Percentiles rank a stretch among this genome's conserved stretches.
Evolutionary conservation across 2,329 filamentous ascomycete genomes (phyloP).

Genomic region (Fusarium pseudoanthophilum): DNA sequence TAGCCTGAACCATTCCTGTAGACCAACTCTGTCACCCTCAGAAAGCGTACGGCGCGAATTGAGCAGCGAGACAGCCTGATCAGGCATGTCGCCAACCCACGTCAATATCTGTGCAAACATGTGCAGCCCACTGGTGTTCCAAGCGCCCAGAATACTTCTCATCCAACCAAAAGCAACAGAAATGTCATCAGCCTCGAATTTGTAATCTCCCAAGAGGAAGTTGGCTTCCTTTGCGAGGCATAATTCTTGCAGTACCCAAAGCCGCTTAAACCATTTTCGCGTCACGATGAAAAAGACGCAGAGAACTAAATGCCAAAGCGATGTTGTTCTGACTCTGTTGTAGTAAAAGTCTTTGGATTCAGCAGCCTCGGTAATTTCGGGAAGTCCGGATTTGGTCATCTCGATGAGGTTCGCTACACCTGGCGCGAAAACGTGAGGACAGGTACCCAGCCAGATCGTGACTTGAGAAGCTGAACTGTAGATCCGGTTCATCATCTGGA

Average conservation of each 20-base stretch:
- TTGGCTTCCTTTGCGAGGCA: not conserved
- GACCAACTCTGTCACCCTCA: not conserved
- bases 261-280: not conserved
- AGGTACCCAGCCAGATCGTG: not conserved
- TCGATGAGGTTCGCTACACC: not conserved
- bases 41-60: not conserved
- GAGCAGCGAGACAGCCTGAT: rapidly evolving
- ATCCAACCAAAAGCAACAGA: not conserved
- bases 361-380: not conserved
- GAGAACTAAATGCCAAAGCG: not conserved
- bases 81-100: not conserved
- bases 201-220: not conserved
- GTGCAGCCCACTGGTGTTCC: not conserved
- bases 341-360: not conserved
- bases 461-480: not conserved
- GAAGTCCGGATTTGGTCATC: not conserved
- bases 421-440: not conserved
- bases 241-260: not conserved
- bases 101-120: not conserved
- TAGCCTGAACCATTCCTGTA: not conserved
- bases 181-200: not conserved
- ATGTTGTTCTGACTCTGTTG: not conserved
- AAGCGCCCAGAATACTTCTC: not conserved
- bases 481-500: not conserved
- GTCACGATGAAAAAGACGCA: not conserved